Evolutionary conservation across 805 yeast genomes (phyloP).

Genomic region (Cyberlindnera misumaiensis): DNA sequence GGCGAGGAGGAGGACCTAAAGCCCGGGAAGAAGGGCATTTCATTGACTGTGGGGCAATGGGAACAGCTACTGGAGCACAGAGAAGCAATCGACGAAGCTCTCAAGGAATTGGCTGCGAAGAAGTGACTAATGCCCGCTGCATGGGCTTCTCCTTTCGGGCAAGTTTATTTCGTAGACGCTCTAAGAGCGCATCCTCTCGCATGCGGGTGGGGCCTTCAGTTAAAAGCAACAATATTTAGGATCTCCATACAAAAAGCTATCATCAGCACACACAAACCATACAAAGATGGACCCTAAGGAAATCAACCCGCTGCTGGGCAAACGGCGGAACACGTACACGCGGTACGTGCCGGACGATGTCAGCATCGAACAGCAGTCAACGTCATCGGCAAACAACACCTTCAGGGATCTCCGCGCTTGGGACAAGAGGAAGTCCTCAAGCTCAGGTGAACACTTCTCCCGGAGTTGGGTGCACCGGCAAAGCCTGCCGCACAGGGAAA

Average conservation of each 20-base stretch:
- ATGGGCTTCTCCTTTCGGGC: too few relatives aligned
- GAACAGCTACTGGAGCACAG: conserved; percentile 36
- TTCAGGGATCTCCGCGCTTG: conserved; percentile 13
- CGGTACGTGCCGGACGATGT: conserved; percentile 1
- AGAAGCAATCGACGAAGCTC: conserved; percentile 45
- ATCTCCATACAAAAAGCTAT: conserved; percentile 1
- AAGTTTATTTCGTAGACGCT: too few relatives aligned
- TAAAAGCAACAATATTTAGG: too few relatives aligned
- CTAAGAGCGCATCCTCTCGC: too few relatives aligned
- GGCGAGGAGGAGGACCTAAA: conserved; percentile 51
- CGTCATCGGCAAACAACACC: conserved; percentile 1
- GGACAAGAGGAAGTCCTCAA: conserved; percentile 9
- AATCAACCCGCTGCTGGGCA: conserved; percentile 1
- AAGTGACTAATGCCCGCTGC: too few relatives aligned
- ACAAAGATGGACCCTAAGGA: conserved; percentile 1
- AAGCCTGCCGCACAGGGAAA: conserved; percentile 3
- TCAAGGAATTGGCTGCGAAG: conserved; percentile 25
- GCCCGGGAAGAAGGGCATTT: conserved; percentile 79
- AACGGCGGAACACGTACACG: conserved; percentile 1
- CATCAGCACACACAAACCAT: conserved; percentile 3
- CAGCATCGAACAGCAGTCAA: conserved; percentile 1
- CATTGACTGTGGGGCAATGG: conserved; percentile 55
- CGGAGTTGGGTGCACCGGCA: conserved; percentile 18
- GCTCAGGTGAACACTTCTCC: conserved; percentile 5
- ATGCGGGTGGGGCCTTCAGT: too few relatives aligned